These are phyloP conservation scores for Musa schizocarpa DNA, from an alignment of 176 grass and related monocot genomes.

Conservation along the genomic window DNA sequence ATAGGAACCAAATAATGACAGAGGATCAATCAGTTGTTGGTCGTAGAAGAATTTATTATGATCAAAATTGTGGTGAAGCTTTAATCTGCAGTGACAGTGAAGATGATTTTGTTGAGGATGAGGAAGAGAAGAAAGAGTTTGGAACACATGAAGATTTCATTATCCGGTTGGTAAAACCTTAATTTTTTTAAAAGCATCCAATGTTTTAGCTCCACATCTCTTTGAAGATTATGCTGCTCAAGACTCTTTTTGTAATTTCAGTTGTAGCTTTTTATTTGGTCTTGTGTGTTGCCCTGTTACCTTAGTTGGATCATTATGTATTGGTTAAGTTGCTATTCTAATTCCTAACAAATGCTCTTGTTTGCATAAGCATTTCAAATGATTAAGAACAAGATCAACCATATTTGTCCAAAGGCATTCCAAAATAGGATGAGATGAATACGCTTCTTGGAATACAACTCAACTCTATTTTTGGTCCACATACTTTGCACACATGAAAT, in stretches of 20 bases:
- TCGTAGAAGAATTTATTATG: slow-evolving; percentile 81
- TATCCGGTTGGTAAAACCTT: slow-evolving; percentile 44
- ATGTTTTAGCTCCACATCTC: too few species aligned
- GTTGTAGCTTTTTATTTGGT: background rate
- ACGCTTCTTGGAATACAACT: too few species aligned
- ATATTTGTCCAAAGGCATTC: background rate
- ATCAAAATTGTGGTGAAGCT: slow-evolving; percentile 69
- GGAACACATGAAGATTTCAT: slow-evolving; percentile 59
- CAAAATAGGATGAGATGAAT: too few species aligned
- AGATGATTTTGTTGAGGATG: slow-evolving; percentile 70
- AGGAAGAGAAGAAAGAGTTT: slow-evolving; percentile 73
- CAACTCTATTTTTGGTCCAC: too few species aligned
- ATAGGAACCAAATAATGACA: slow-evolving; percentile 82
- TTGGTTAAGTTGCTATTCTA: background rate
- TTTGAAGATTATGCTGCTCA: too few species aligned
- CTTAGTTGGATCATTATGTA: background rate
- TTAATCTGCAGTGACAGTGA: slow-evolving; percentile 89
- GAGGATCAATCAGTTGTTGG: slow-evolving; percentile 94
- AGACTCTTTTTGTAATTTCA: background rate
- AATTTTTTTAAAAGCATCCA: background rate
- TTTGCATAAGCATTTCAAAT: background rate
- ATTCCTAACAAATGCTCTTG: background rate
- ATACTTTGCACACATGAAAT: too few species aligned
- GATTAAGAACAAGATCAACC: background rate
- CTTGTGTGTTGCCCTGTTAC: background rate